phyloP scores from a whole-genome alignment of 1,284 basidiomycete species.

The Xerocomus amazonicus region DNA sequence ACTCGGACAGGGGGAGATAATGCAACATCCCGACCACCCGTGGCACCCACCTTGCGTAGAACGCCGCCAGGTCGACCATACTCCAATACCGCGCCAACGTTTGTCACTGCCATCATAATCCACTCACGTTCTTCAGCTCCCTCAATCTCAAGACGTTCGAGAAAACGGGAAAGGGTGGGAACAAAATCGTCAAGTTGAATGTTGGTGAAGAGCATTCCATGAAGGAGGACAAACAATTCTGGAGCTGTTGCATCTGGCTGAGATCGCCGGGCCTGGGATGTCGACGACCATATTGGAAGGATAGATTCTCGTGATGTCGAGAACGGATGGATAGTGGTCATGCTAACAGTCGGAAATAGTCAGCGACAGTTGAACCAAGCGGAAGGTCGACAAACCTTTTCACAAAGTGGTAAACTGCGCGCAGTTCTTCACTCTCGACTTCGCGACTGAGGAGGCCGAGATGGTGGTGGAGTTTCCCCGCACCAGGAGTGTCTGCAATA shows the following conservation, averaged over 20 bases:
- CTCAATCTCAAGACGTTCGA: conserved; percentile 82
- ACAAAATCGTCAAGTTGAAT: conserved; percentile 91
- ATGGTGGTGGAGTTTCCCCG: conserved; percentile 92
- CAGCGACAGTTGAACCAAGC: not conserved
- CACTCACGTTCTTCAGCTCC: conserved; percentile 83
- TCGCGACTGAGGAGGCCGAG: conserved; percentile 87
- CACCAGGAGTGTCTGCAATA: conserved; percentile 84
- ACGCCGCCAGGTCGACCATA: conserved; percentile 80
- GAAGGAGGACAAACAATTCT: conserved; percentile 88
- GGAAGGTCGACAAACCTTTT: conserved; percentile 66
- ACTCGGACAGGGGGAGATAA: conserved; percentile 40
- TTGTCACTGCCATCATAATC: conserved; percentile 93
- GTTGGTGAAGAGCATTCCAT: conserved; percentile 94
- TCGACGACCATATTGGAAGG: conserved; percentile 77
- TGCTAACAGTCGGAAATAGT: conserved; percentile 41
- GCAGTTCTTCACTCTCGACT: conserved; percentile 78
- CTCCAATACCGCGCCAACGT: conserved; percentile 81
- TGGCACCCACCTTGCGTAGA: conserved; percentile 56
- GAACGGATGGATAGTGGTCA: conserved; percentile 90
- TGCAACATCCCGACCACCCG: conserved; percentile 37
- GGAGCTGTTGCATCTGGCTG: conserved; percentile 73
- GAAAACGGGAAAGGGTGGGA: conserved; percentile 75
- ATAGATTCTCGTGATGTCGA: conserved; percentile 84
- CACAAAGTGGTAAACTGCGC: conserved; percentile 89
- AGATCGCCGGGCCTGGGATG: conserved; percentile 68